Percentiles rank a stretch among this genome's conserved stretches.
These are phyloP conservation scores for Candida sanyiensis DNA, from an alignment of 805 yeast species.

Conservation along the genomic window DNA sequence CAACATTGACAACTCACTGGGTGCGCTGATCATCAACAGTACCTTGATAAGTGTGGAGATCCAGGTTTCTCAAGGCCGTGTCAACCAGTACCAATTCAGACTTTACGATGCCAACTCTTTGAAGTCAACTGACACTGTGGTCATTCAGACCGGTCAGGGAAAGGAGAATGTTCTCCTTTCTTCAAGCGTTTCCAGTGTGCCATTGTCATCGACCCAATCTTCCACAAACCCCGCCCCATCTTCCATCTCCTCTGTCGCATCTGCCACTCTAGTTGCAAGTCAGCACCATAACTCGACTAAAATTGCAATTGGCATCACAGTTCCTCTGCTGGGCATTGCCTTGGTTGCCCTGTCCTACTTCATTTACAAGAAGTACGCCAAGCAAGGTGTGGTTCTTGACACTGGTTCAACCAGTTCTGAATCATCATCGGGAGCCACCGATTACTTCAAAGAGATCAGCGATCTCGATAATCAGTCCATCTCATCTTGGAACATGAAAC, in stretches of 20 bases:
- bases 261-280: background rate
- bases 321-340: conserved; percentile 17
- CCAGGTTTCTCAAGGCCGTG: conserved; percentile 21
- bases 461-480: conserved; percentile 22
- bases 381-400: background rate
- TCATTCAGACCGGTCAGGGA: background rate
- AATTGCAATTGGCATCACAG: conserved; percentile 23
- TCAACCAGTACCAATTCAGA: conserved; percentile 29
- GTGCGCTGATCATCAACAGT: conserved; percentile 48
- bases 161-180: too few relatives aligned
- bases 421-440: conserved; percentile 10
- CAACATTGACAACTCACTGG: conserved; percentile 28
- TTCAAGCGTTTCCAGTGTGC: too few relatives aligned
- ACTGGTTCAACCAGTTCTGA: conserved; percentile 12
- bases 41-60: conserved; percentile 40
- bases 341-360: conserved; percentile 12
- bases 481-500: conserved; percentile 22
- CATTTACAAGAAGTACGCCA: conserved; percentile 13
- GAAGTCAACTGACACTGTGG: conserved; percentile 22
- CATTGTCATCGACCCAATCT: background rate
- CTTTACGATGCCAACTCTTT: conserved; percentile 38
- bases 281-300: conserved; percentile 4
- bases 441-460: conserved; percentile 19
- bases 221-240: background rate
- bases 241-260: background rate